Conservation (phyloP, 2,329 filamentous ascomycete genomes). For the Eurotiales sp. region DNA sequence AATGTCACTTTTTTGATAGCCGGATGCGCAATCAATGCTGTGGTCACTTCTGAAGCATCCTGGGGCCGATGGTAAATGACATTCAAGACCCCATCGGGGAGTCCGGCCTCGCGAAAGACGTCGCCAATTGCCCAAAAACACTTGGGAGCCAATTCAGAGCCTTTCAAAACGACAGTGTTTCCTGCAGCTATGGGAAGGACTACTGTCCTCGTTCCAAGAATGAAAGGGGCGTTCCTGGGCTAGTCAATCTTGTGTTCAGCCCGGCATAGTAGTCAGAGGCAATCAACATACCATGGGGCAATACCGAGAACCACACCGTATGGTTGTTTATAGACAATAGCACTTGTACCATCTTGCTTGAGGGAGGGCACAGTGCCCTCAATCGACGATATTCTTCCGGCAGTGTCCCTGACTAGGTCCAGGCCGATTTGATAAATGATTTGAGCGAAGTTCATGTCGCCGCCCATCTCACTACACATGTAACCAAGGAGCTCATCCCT, state of each 20-base stretch:
- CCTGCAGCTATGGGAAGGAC: slow-evolving; percentile 19
- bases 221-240: slow-evolving; percentile 18
- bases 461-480: slow-evolving; percentile 56
- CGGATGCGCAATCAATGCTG: slow-evolving; percentile 35
- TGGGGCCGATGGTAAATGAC: slow-evolving; percentile 29
- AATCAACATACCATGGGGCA: slow-evolving; percentile 6
- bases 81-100: slow-evolving; percentile 42
- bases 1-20: slow-evolving; percentile 43
- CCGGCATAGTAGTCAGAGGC: no score
- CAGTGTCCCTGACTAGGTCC: no score
- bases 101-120: slow-evolving; percentile 40
- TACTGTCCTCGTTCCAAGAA: slow-evolving; percentile 21
- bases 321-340: slow-evolving; percentile 4
- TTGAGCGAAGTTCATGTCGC: no score
- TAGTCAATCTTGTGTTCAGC: no score
- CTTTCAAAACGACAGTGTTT: slow-evolving; percentile 23
- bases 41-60: slow-evolving; percentile 34
- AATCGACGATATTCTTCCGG: neutral
- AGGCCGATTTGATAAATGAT: no score
- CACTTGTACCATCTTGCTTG: slow-evolving; percentile 16
- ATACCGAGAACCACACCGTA: slow-evolving; percentile 11
- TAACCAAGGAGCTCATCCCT: slow-evolving; percentile 54
- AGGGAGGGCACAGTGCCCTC: neutral
- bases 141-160: slow-evolving; percentile 31
- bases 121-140: slow-evolving; percentile 30